A percentile compares a stretch with the other conserved stretches of the same genome.
phyloP scores from a whole-genome alignment of 202 grass and related monocot species.

The Bolboschoenoplectus hybrid region DNA sequence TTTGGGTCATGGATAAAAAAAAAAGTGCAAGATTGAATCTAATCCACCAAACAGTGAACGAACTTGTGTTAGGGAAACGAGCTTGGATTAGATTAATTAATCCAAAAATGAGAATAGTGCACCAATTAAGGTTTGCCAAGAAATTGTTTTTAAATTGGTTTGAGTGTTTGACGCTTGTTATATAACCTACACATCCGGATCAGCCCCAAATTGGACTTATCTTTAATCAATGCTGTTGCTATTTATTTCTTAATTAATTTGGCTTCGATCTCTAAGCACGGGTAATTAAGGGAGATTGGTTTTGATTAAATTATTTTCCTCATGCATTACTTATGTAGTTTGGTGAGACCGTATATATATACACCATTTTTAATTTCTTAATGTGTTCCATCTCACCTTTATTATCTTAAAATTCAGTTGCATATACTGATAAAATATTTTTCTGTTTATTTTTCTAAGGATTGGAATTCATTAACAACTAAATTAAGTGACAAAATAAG shows the following conservation, averaged over 20 bases:
- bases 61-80: slow-evolving; percentile 30
- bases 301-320: slow-evolving; percentile 8
- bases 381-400: neutral
- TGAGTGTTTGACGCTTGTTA: slow-evolving; percentile 38
- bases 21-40: slow-evolving; percentile 33
- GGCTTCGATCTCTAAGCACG: slow-evolving; percentile 28
- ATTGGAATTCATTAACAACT: neutral
- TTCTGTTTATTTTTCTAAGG: neutral
- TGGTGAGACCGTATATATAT: neutral
- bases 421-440: neutral
- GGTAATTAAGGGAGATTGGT: neutral
- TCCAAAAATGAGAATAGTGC: neutral
- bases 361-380: neutral
- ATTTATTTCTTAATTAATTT: neutral
- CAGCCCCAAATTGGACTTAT: slow-evolving; percentile 5
- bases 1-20: slow-evolving; percentile 19
- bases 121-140: neutral
- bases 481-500: neutral
- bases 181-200: slow-evolving; percentile 18
- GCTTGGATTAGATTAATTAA: slow-evolving; percentile 15
- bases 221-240: slow-evolving; percentile 26
- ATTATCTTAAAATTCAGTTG: neutral
- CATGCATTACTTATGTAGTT: neutral
- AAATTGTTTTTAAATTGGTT: slow-evolving; percentile 13
- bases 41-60: slow-evolving; percentile 21